Conservation (phyloP, 2,329 filamentous ascomycete species). For the Penicillium sp. region DNA sequence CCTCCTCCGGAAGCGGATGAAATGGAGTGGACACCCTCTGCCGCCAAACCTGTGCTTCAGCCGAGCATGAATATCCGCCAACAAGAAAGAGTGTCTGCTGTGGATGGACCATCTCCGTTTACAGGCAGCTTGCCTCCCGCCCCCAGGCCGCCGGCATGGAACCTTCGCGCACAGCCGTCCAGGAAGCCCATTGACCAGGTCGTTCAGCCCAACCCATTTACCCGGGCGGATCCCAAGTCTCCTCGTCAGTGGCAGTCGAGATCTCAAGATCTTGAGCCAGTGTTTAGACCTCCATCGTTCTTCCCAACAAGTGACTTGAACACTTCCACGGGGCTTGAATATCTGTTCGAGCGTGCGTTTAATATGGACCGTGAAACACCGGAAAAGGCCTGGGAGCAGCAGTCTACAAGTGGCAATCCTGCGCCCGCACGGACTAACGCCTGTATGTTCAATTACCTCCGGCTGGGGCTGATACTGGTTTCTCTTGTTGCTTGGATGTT, state of each 20-base stretch:
- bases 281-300: conserved; percentile 43
- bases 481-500: conserved; percentile 30
- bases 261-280: conserved; percentile 17
- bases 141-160: conserved; percentile 37
- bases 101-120: conserved; percentile 38
- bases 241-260: conserved; percentile 18
- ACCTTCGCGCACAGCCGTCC: conserved; percentile 29
- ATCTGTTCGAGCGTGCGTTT: conserved; percentile 42
- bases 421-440: conserved; percentile 8
- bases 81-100: conserved; percentile 25
- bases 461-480: conserved; percentile 24
- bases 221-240: conserved; percentile 24
- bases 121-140: conserved; percentile 39
- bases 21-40: conserved; percentile 49
- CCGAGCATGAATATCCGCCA: conserved; percentile 27
- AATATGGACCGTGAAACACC: conserved; percentile 30
- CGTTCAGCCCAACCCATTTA: conserved; percentile 35
- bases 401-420: conserved; percentile 5
- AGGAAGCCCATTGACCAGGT: conserved; percentile 33
- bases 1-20: conserved; percentile 38
- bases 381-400: conserved; percentile 16
- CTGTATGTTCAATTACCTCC: conserved; percentile 25
- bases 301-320: conserved; percentile 39
- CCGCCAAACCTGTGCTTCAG: conserved; percentile 28
- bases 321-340: conserved; percentile 43